Percentiles rank a stretch among this genome's conserved stretches.
Conservation (phyloP, 2,329 filamentous ascomycete genomes). For the Coniochaeta hoffmannii region DNA sequence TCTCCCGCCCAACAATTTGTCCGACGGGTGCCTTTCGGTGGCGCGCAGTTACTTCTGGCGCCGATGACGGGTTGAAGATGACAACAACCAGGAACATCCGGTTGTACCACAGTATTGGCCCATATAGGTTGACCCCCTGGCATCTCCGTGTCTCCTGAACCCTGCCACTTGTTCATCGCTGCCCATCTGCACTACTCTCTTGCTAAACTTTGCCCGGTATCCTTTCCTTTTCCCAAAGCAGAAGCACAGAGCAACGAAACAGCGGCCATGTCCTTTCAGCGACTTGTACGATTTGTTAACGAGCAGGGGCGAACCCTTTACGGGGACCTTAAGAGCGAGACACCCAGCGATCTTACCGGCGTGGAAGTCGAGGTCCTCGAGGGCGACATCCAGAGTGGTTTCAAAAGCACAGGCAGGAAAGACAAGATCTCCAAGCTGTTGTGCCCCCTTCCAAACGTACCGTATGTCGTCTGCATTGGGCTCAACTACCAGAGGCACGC, state of each 20-base stretch:
- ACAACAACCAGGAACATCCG: neutral
- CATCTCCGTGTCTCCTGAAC: neutral
- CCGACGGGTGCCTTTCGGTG: neutral
- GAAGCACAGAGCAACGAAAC: constrained; percentile 4
- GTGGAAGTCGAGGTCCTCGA: constrained; percentile 6
- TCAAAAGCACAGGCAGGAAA: constrained; percentile 1
- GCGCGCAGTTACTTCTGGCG: neutral
- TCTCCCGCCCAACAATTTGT: neutral
- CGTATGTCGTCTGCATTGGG: constrained; percentile 4
- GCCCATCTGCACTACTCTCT: neutral
- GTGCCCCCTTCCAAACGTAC: constrained; percentile 4
- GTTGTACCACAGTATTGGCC: too few relatives aligned
- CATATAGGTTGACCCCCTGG: neutral
- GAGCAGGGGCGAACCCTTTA: constrained; percentile 2
- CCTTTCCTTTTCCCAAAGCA: neutral
- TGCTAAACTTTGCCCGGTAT: neutral
- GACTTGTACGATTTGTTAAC: constrained; percentile 6
- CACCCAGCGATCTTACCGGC: constrained; percentile 2
- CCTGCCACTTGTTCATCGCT: neutral
- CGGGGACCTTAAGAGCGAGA: constrained; percentile 5
- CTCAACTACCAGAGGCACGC: constrained; percentile 8
- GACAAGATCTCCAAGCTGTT: constrained; percentile 5
- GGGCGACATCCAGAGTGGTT: constrained; percentile 4
- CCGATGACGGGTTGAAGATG: neutral
- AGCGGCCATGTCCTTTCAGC: constrained; percentile 5